These are phyloP conservation scores for Populus deltoides DNA, from an alignment of 345 rosid species.

Conservation along the genomic window DNA sequence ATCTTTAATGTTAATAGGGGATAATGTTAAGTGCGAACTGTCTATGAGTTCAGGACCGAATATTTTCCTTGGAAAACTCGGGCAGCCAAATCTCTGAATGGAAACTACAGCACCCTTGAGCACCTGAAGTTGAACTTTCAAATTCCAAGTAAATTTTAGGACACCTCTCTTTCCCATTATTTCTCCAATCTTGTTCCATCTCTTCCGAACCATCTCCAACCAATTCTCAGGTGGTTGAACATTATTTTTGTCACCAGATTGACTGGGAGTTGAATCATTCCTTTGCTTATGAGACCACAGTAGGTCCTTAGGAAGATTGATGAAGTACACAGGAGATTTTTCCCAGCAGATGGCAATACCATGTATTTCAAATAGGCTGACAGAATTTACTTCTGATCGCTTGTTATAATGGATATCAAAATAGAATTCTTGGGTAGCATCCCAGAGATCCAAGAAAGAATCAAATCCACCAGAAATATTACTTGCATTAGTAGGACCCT, in stretches of 20 bases:
- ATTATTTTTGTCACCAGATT: conserved; percentile 33
- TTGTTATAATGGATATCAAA: conserved; percentile 83
- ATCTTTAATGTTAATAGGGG: conserved; percentile 48
- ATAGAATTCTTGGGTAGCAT: conserved; percentile 55
- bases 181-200: conserved; percentile 74
- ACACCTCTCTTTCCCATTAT: conserved; percentile 64
- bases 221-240: conserved; percentile 30
- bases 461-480: conserved; percentile 73
- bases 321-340: conserved; percentile 74
- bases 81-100: conserved; percentile 52
- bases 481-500: conserved; percentile 72
- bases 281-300: conserved; percentile 40
- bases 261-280: conserved; percentile 31
- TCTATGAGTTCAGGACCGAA: conserved; percentile 49
- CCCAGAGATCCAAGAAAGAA: conserved; percentile 84
- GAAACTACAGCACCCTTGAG: conserved; percentile 68
- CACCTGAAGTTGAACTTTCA: conserved; percentile 84
- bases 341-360: conserved; percentile 95
- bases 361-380: conserved; percentile 63
- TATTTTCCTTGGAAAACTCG: conserved; percentile 38
- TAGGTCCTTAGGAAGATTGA: conserved; percentile 78
- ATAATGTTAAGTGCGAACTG: conserved; percentile 48
- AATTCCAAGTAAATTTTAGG: conserved; percentile 82
- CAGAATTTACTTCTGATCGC: conserved; percentile 43
- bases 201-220: conserved; percentile 45